These are phyloP conservation scores for Tetrahymena malaccensis DNA, from an alignment of 73 alveolate species.

Conservation along the genomic window DNA sequence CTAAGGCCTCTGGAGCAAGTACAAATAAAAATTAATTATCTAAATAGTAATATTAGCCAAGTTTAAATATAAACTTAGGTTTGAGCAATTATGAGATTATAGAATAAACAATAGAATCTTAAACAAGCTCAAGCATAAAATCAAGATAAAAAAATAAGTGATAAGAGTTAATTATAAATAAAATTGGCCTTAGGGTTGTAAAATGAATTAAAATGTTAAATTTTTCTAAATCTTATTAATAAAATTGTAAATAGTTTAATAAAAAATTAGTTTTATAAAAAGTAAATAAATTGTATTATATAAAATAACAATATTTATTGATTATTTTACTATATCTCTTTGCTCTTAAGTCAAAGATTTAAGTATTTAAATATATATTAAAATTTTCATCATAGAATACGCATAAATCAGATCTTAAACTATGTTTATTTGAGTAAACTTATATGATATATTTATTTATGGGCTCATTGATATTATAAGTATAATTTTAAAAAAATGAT, in stretches of 20 bases:
- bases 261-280: neutral
- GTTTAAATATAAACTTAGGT: neutral
- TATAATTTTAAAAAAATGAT: no score
- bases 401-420: no score
- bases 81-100: neutral
- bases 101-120: neutral
- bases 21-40: neutral
- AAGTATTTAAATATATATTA: no score
- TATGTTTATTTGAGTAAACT: no score
- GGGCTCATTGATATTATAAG: no score
- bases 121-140: neutral
- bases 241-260: neutral
- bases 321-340: neutral
- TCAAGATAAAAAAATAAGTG: neutral
- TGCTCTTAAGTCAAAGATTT: no score
- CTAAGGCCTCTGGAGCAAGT: neutral
- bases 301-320: neutral
- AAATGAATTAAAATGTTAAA: neutral
- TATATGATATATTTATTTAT: no score
- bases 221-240: neutral
- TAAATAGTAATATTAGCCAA: neutral
- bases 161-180: neutral
- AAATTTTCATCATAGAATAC: no score
- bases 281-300: no score
- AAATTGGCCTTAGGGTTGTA: neutral